Evolutionary conservation across 441 rosid genomes (phyloP), one percentile per base, ranked within the genome.

Genomic region (Populus hybrid): DNA sequence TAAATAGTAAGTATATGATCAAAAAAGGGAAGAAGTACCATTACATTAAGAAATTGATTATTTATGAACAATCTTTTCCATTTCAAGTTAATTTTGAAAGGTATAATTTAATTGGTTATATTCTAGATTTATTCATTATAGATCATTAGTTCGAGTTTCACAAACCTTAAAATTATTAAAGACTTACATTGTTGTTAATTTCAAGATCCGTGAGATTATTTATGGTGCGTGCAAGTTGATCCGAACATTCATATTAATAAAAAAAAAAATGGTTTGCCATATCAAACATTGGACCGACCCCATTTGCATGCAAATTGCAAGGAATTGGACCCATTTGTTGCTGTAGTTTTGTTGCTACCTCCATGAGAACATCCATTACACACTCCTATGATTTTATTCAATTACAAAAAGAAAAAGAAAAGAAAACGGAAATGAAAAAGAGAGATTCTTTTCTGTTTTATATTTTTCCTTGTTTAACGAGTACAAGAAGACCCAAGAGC

Each of bases 221-320:
- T 3, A 3, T 3, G 4, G 4, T 30, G 0, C 32, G 0, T 3
- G 0, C 0, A 30, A 30, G 4, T 3, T 30, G 32, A 4, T 3
- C 4, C 3, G 4, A 30, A 30, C 10, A 36, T 1, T 0, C 1
- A 36, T 0, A 0, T 36, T 36, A 36, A 36, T 36, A 8, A 38
- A 8, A 36, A 36, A 8, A 5, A 38, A 38, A 11, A 38, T 5
- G 12, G 16, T 64, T 14, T 12, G 11, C 3, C 20, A 0, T 16
- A 40, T 32, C 65, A n/a, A 69, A n/a, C 38, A 2, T 69, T 77
- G 54, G 67, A 77, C 61, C 46, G 6, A 42, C 50, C 0, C 26
- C 23, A 57, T 35, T 64, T 34, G 72, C 65, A 18, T 72, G 34
- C 42, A 79, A 50, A 64, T 20, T 75, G 76, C 50, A 8, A 7